These are phyloP conservation scores for Cornus florida DNA, from an alignment of 148 eudicot species.

Conservation along the genomic window DNA sequence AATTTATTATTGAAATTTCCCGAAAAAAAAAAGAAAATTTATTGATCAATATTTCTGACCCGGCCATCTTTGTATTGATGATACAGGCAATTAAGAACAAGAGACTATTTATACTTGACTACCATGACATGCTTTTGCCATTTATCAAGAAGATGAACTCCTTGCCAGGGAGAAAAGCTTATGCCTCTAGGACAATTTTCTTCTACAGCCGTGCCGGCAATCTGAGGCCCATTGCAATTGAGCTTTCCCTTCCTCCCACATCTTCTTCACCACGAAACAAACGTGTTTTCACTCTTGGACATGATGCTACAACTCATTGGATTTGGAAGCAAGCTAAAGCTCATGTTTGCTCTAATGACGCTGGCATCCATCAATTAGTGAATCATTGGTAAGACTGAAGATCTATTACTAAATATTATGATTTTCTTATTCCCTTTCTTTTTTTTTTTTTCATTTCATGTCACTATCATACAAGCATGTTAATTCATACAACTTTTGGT, in stretches of 20 bases:
- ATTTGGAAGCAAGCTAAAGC: slow-evolving; percentile 91
- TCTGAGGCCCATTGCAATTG: slow-evolving; percentile 70
- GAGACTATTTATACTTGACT: slow-evolving; percentile 70
- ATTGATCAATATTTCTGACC: too few relatives aligned
- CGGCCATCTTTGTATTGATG: neutral
- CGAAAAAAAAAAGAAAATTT: too few relatives aligned
- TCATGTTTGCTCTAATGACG: slow-evolving; percentile 86
- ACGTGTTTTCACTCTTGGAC: slow-evolving; percentile 64
- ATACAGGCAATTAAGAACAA: slow-evolving; percentile 68
- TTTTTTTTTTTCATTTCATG: too few relatives aligned
- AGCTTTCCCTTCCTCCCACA: slow-evolving; percentile 80
- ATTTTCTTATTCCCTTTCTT: too few relatives aligned
- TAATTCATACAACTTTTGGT: too few relatives aligned
- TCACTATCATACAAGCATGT: too few relatives aligned
- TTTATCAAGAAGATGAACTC: slow-evolving; percentile 68
- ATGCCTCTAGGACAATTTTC: slow-evolving; percentile 77
- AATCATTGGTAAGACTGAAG: slow-evolving; percentile 74
- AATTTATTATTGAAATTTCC: too few relatives aligned
- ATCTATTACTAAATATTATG: neutral
- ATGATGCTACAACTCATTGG: slow-evolving; percentile 82
- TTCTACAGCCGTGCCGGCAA: slow-evolving; percentile 38
- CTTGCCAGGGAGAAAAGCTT: slow-evolving; percentile 63
- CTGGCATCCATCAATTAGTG: slow-evolving; percentile 85
- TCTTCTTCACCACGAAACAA: slow-evolving; percentile 50
- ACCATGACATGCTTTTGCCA: slow-evolving; percentile 79